Evolutionary conservation across 1,139 yeast species (phyloP), one percentile per base, ranked within the genome.

Genomic region (Candida glucosophila): DNA sequence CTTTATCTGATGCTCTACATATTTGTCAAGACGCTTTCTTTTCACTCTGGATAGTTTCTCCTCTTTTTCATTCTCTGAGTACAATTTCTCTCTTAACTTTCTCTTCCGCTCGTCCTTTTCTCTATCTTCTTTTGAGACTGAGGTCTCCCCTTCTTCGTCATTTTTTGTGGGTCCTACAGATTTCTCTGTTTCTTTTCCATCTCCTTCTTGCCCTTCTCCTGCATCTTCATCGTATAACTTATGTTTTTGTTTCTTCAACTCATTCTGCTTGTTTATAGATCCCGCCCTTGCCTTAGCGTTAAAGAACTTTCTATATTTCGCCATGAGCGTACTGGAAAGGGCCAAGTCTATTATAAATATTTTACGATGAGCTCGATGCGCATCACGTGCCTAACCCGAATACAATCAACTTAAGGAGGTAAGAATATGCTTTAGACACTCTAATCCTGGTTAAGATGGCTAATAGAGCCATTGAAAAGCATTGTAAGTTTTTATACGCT

Each of bases 211-310:
- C 17, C 31, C 41, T 8, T 34, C 34, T n/a, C n/a, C n/a, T 5
- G 36, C 42, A 14, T 46, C 48, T 22, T 79, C 59, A 20, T 58
- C 52, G 46, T 75, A 74, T 41, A 74, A 77, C 52, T 79, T 74
- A 42, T 81, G 80, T 29, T 94, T 61, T 19, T 74, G 80, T 29
- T 57, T 56, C 37, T 75, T 77, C 40, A 83, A 58, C 24, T 77
- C 76, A 19, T 79, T 76, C 47, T 79, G 82, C 60, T 79, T 82
- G 20, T 88, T 78, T 43, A 83, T 76, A 72, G 79, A 79, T 17
- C 95, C 94, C 4, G 85, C 47, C 19, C 93, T 72, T 30, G 93
- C 94, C 60, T 80, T 81, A 50, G 79, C 94, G 50, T 83, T 83
- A 58, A 77, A 80, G 35, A 95, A 55, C 49, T 73, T 72, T 41